Conservation (phyloP, 2,329 filamentous ascomycete genomes). For the Aspergillus pseudotamarii region DNA sequence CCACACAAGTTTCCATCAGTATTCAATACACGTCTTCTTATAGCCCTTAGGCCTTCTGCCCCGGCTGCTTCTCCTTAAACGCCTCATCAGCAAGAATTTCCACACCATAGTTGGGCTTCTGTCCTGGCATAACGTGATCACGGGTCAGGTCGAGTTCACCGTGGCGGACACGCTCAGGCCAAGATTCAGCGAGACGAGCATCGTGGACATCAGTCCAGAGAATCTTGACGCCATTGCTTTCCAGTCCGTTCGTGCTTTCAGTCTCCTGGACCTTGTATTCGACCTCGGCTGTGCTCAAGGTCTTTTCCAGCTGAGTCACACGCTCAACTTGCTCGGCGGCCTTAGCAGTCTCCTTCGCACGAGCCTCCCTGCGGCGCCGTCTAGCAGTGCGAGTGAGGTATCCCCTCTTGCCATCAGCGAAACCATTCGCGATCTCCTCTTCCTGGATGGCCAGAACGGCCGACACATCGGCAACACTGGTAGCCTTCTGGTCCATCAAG, state of each 20-base stretch:
- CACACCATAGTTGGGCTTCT: constrained; percentile 25
- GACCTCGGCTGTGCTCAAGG: constrained; percentile 19
- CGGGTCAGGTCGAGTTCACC: constrained; percentile 42
- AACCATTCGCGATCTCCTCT: constrained; percentile 33
- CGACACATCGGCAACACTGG: constrained; percentile 62
- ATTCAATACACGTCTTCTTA: background rate
- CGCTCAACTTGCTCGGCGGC: constrained; percentile 27
- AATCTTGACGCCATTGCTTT: constrained; percentile 44
- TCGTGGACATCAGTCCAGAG: constrained; percentile 51
- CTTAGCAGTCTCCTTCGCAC: constrained; percentile 27
- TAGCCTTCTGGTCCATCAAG: constrained; percentile 68
- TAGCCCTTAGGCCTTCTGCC: constrained; percentile 23
- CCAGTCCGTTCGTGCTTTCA: constrained; percentile 28
- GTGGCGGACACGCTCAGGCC: constrained; percentile 48
- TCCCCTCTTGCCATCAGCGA: constrained; percentile 35
- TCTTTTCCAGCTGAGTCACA: constrained; percentile 23
- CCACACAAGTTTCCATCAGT: constrained; percentile 3
- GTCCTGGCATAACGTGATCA: constrained; percentile 39
- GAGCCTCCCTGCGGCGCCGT: constrained; percentile 34
- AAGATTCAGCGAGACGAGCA: constrained; percentile 44
- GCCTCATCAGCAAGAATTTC: constrained; percentile 29
- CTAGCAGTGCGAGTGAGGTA: constrained; percentile 35
- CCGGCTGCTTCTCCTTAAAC: constrained; percentile 30
- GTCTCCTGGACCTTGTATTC: constrained; percentile 34
- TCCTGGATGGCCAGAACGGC: constrained; percentile 57